Conservation (phyloP, 306 rosid species). For the Corylus heterophylla region DNA sequence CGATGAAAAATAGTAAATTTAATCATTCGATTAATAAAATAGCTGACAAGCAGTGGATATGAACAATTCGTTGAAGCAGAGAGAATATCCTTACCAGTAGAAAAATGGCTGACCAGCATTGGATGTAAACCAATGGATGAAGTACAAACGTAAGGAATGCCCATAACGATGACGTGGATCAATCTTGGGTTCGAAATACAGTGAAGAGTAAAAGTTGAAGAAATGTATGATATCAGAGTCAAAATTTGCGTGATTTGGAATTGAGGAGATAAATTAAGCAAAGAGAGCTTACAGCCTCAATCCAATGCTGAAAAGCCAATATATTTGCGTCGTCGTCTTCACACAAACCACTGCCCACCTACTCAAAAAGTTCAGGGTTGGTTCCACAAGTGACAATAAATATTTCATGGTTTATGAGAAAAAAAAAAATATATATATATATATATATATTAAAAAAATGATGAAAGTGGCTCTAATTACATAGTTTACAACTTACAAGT, state of each 20-base stretch:
- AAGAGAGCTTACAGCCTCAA: conserved; percentile 63
- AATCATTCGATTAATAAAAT: too few species aligned
- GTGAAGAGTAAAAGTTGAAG: too few species aligned
- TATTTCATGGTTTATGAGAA: too few species aligned
- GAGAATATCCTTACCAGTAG: conserved; percentile 55
- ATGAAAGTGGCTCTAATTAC: too few species aligned
- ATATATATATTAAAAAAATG: too few species aligned
- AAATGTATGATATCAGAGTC: too few species aligned
- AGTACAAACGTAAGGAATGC: conserved; percentile 71
- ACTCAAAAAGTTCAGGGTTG: conserved; percentile 11
- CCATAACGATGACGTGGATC: conserved; percentile 99
- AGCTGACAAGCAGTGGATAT: too few species aligned
- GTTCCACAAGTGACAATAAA: not conserved
- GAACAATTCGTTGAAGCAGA: too few species aligned
- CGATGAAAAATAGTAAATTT: too few species aligned
- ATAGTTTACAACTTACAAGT: too few species aligned
- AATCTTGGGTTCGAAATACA: conserved; percentile 37
- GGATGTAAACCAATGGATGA: conserved; percentile 67
- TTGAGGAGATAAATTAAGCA: not conserved
- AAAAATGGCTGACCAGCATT: conserved; percentile 89
- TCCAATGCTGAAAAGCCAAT: conserved; percentile 97
- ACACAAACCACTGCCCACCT: conserved; percentile 90
- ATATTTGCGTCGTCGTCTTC: conserved; percentile 80
- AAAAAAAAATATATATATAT: too few species aligned
- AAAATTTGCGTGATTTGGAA: not conserved